Conservation (phyloP, 768 basidiomycete species). For the Mycena olivaceomarginata region DNA sequence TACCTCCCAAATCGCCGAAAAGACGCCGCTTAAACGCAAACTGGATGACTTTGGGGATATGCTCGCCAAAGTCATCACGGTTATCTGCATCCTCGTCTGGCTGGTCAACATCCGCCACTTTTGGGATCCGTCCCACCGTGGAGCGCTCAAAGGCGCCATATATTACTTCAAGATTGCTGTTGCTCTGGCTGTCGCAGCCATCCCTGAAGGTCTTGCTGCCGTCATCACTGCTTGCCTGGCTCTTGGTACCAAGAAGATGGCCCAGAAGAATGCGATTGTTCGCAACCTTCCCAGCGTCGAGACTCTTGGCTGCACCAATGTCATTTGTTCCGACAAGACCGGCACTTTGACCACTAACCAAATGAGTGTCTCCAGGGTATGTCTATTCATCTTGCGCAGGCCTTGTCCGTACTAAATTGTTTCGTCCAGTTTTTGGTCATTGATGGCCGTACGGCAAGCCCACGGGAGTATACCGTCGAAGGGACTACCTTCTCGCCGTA, state of each 20-base stretch:
- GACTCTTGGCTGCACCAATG: conserved; percentile 97
- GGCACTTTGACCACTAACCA: conserved; percentile 97
- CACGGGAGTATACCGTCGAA: conserved; percentile 87
- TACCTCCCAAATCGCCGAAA: conserved; percentile 93
- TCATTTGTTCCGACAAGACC: conserved; percentile 99
- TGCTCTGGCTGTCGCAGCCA: conserved; percentile 98
- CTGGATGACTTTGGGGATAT: conserved; percentile 98
- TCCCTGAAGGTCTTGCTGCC: conserved; percentile 98
- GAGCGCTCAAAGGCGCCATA: conserved; percentile 93
- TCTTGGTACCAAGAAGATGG: conserved; percentile 99
- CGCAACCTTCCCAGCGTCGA: conserved; percentile 97
- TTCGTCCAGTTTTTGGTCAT: conserved; percentile 83
- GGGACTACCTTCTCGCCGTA: conserved; percentile 94
- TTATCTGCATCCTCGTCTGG: conserved; percentile 99
- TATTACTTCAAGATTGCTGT: conserved; percentile 99
- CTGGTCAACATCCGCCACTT: conserved; percentile 98
- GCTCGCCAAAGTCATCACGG: conserved; percentile 97
- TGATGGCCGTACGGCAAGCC: conserved; percentile 68
- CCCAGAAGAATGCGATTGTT: conserved; percentile 98
- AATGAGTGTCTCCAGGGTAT: conserved; percentile 93
- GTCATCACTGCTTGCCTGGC: conserved; percentile 98
- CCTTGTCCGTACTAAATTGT: conserved; percentile 4
- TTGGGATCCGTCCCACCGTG: conserved; percentile 95
- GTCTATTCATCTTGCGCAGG: conserved; percentile 38
- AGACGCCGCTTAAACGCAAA: conserved; percentile 98